Evolutionary conservation across 495 filamentous ascomycete species (phyloP), one percentile per base, ranked within the genome.

Genomic region (Cercophora scortea): DNA sequence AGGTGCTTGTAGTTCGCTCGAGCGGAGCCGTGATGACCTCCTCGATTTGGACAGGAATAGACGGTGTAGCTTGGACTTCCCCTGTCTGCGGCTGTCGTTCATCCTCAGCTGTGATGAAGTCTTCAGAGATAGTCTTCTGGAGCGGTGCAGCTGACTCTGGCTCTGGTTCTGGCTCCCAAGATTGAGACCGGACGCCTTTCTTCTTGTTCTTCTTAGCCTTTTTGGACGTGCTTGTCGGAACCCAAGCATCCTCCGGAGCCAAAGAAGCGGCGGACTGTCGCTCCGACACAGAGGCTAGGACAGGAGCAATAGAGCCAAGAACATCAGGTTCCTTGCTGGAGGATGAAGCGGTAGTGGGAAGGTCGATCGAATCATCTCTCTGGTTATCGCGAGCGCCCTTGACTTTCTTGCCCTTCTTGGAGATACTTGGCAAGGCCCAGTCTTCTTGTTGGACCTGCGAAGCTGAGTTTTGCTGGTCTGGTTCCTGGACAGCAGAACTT

Each of bases 191-290:
- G 5, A 25, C 25, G 25, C 25, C 25, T 25, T 57, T 54, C 13
- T 45, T 53, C 47, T 66, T 59, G 18, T 57, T 53, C 52, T 67
- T 67, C 53, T 67, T 60, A 17, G 54, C 50, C 44, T 62, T 61
- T 44, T 61, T 57, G 45, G 54, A 47, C 19, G 54, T 55, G 42
- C 43, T 33, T 25, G 32, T 25, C 25, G 25, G 25, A 25, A 25
- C 25, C 25, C 25, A 25, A 25, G 25, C 25, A 2, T 25, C 25
- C 25, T 25, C 25, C 5, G 25, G 25, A 25, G 25, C 25, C 25
- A 25, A 25, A 5, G 25, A 25, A 25, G 25, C 25, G 25, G 25
- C 25, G 25, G 25, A 25, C 25, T 25, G 25, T n/a, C n/a, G n/a
- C 25, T 25, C 25, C 5, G 25, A 5, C 5, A 25, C 25, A 25